Base-by-base conservation (phyloP, 1,284 basidiomycete species). In the Fistulinella cinereoalba region DNA sequence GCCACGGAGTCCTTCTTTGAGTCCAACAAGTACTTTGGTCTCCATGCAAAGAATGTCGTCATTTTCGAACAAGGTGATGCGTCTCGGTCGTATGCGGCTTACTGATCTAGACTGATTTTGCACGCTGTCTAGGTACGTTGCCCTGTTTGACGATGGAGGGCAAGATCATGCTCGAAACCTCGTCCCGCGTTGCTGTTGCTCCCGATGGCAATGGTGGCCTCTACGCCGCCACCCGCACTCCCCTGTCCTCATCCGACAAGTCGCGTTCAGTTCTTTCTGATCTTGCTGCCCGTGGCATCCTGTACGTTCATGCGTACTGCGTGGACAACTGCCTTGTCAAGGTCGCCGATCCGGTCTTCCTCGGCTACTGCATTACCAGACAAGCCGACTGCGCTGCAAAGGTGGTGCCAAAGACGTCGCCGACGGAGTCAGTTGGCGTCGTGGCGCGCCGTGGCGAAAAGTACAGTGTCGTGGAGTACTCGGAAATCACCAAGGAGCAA, bases 321-420 rank as follows among this genome's bases (percentile, higher is more conserved):
- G 96, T 99, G 58, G 97, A 99, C 77, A 99, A 99, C 76, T 99
- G 96, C 71, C 89, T 99, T 53, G 97, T 98, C 57, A 84, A 87
- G 54, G 92, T 99, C 47, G 96, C 94, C 46, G 97, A 99, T 67
- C 97, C 97, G 15, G 81, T 93, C 65, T 99, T 99, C 76, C 70
- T 99, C 57, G 97, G 97, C 28, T 94, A 89, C 71, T 90, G 91
- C 70, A 88, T 99, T 68, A 70, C 77, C 51, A 92, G 90, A 58
- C 73, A 85, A 51, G 87, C 91, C 12, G 88, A 92, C 55, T 94
- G 92, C 59, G 94, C 93, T 28, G 92, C 95, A 48, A 99, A 99
- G 70, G 95, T 98, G 49, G 97, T 99, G 15, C 89, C 90, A 52
- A 99, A 99, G 70, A 73, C 83, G 4, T 71, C 78, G 39, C 85